Evolutionary conservation across 108 stramenopile species (phyloP), one percentile per base, ranked within the genome.

Genomic region (Pseudonitzschia multiseries): DNA sequence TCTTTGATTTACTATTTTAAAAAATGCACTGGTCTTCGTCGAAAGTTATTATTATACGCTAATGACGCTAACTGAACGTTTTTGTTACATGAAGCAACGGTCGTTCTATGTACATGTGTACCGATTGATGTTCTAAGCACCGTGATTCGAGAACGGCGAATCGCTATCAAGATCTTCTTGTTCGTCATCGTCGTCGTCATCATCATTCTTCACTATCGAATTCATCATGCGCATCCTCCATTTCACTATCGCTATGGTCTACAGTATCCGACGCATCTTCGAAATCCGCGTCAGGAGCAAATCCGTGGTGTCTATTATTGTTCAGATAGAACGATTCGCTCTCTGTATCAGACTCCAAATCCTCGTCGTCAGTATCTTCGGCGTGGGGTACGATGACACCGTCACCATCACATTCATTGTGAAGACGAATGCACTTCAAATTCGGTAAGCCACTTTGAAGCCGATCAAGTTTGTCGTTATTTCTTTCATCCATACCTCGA

Each of bases 391-490:
- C 41, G 36, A 83, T 70, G 56, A 65, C 76, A 8, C 90, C 93
- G 43, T 92, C 87, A n/a, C 86, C 81, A 72, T 87, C 85, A 3
- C 67, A 60, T 21, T 56, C 73, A 60, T 76, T 81, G 57, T 90
- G 87, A 44, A 89, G 57, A 18, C 91, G 84, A 8, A 95, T 43
- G 51, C 93, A 95, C 71, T 83, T 78, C 75, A 95, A 65, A 14
- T 73, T 83, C 13, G 93, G 93, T 12, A 92, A 70, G 12, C 80
- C 85, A 59, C 71, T 82, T 52, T 92, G 89, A 50, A 94, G 73
- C 27, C 70, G 74, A 59, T 81, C 68, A 29, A 92, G 65, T 8
- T 56, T 50, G 24, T 75, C 68, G 72, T 61, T 72, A 14, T 26
- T 36, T n/a, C 52, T 46, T 40, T 85, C 83, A 8, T 83, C 76